These are phyloP conservation scores for Osmanthus fragrans DNA, from an alignment of 257 asterid genomes.

Conservation along the genomic window DNA sequence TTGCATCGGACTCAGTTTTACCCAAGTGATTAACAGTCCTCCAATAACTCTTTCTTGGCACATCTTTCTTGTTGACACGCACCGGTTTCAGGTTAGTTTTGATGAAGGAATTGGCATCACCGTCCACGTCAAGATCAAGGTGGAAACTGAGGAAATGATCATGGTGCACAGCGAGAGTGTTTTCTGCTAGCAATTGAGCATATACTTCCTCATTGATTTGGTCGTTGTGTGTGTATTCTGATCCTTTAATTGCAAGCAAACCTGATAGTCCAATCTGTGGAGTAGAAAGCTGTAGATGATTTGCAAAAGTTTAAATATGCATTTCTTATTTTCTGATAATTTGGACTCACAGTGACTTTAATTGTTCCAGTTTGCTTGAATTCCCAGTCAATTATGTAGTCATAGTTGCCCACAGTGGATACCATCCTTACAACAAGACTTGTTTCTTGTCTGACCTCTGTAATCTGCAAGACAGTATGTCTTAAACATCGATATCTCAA, in stretches of 20 bases:
- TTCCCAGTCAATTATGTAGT: conserved; percentile 40
- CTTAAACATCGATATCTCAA: background rate
- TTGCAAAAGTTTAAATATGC: background rate
- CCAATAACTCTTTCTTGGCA: conserved; percentile 44
- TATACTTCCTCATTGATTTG: conserved; percentile 31
- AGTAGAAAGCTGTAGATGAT: background rate
- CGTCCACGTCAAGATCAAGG: conserved; percentile 45
- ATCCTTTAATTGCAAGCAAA: conserved; percentile 31
- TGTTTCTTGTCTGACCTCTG: conserved; percentile 28
- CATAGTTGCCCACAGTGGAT: conserved; percentile 30
- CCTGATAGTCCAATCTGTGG: conserved; percentile 40
- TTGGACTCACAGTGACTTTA: conserved; percentile 26
- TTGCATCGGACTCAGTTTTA: conserved; percentile 42
- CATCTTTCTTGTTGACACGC: background rate
- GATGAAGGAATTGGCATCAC: conserved; percentile 30
- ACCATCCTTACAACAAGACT: conserved; percentile 37
- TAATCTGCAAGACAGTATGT: background rate
- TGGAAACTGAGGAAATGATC: conserved; percentile 40
- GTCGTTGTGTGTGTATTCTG: conserved; percentile 28
- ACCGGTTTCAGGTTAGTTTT: conserved; percentile 18
- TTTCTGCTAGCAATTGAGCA: conserved; percentile 34
- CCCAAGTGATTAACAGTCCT: conserved; percentile 26
- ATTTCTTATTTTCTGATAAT: background rate
- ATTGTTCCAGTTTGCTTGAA: conserved; percentile 38
- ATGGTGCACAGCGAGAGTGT: conserved; percentile 30